A percentile compares a stretch with the other conserved stretches of the same genome.
Evolutionary conservation across 768 basidiomycete species (phyloP).

Genomic region (Auricularia sp.): DNA sequence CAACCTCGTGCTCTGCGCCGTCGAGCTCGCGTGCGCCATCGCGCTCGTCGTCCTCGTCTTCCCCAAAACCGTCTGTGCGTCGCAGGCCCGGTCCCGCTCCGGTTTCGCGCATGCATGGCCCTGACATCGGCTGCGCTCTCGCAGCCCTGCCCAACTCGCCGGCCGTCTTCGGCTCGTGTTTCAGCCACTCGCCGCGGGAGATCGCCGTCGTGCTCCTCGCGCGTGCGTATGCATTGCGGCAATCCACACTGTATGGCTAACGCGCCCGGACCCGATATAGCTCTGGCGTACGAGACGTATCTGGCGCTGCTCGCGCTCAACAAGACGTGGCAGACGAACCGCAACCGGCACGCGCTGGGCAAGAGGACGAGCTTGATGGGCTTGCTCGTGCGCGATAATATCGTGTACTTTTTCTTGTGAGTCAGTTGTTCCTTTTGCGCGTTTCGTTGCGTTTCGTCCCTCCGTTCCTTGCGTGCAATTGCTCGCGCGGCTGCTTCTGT

Average conservation of each 20-base stretch:
- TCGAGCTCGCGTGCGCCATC: neutral
- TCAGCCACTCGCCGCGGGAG: neutral
- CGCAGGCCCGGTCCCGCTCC: too few species aligned
- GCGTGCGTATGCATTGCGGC: neutral
- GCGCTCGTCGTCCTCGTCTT: neutral
- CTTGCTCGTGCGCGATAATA: neutral
- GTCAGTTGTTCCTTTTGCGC: neutral
- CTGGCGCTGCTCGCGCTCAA: neutral
- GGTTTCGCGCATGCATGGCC: too few species aligned
- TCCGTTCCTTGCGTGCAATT: neutral
- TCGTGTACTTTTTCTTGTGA: neutral
- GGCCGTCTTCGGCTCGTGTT: neutral
- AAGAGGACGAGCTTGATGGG: neutral
- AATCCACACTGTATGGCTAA: neutral
- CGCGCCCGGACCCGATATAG: neutral
- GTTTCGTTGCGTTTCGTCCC: neutral
- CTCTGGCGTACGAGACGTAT: neutral
- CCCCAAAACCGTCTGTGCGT: neutral
- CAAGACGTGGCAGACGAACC: neutral
- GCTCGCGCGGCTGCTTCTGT: neutral
- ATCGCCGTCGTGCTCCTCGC: constrained; percentile 1
- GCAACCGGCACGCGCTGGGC: neutral
- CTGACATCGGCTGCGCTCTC: neutral
- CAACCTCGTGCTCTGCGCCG: neutral
- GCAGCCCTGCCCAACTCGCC: constrained; percentile 1